Percentiles rank a stretch among this genome's conserved stretches.
Conservation (phyloP, 2,329 filamentous ascomycete genomes). For the Alternaria postmessia region DNA sequence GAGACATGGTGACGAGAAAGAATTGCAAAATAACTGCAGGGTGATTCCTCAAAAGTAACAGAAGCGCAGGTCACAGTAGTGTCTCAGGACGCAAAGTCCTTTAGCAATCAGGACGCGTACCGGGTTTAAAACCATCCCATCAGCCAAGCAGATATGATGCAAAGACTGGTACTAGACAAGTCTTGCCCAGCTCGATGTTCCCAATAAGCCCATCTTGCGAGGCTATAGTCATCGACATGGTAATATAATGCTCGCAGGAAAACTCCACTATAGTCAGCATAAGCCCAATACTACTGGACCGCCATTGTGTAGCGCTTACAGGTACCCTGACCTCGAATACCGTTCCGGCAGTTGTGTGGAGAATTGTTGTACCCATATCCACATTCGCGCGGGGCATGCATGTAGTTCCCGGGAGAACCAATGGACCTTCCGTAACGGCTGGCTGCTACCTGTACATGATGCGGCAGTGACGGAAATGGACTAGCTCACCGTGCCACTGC, state of each 20-base stretch:
- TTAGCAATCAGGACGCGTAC: not conserved
- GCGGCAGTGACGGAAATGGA: not conserved
- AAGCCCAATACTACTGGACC: not conserved
- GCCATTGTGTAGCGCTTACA: not conserved
- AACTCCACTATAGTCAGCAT: not conserved
- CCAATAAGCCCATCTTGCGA: not conserved
- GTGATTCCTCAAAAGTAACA: not conserved
- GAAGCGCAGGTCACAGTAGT: not conserved
- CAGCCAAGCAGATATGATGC: not conserved
- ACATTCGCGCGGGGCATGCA: not conserved
- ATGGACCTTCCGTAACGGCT: not conserved
- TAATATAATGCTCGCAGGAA: not conserved
- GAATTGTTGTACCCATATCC: not conserved
- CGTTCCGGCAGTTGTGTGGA: not conserved
- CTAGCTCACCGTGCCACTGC: not conserved
- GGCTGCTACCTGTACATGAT: not conserved
- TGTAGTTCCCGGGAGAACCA: not conserved
- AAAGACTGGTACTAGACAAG: not conserved
- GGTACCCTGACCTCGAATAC: not conserved
- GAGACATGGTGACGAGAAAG: slow-evolving; percentile 6
- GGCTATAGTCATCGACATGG: not conserved
- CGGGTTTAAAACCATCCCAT: not conserved
- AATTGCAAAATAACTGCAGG: too few relatives aligned
- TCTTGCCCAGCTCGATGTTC: too few relatives aligned
- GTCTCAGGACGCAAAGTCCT: not conserved